Evolutionary conservation across 108 stramenopile species (phyloP), one percentile per base, ranked within the genome.

Genomic region (Conticribra guillardii): DNA sequence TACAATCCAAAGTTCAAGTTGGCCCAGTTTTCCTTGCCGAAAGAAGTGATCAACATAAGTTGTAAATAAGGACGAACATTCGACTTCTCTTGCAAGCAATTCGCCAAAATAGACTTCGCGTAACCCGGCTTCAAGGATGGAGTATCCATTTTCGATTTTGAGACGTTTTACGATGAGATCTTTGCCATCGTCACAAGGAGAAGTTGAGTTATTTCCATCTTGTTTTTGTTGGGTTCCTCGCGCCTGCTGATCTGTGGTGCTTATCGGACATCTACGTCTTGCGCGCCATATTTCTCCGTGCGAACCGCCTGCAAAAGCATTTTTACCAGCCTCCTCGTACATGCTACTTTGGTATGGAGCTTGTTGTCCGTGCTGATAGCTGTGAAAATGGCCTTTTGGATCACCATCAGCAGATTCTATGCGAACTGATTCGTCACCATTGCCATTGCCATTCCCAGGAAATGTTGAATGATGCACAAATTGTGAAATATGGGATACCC

Each of bases 11-110:
- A 93, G 60, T 56, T 93, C 92, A 18, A 89, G 33, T 23, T 80
- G 63, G 9, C 67, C 55, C n/a, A 14, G 45, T 30, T 30, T 34
- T 56, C 74, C 62, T 58, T 76, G 57, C 8, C 89, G 84, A 72
- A 90, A 93, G 74, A 93, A 93, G 65, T 93, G 92, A 63, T 93
- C 89, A 15, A 93, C 83, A 63, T 90, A 93, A n/a, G 60, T 74
- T 17, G 92, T 93, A 51, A 81, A 87, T 27, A 86, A 50, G 18
- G 30, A 46, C 3, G 73, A 60, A 4, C 79, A 73, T 27, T 80
- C 63, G 15, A 63, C 67, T 53, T 83, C 69, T 31, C 69, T 24
- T 22, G 62, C 58, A 19, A 92, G 81, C 48, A 86, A 65, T 26
- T 88, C 82, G 17, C 92, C 92, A 68, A 90, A 86, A 54, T 93